Percentiles rank a stretch among this genome's conserved stretches.
These are phyloP conservation scores for Sporisorium graminicola DNA, from an alignment of 1,284 basidiomycete species.

Conservation along the genomic window DNA sequence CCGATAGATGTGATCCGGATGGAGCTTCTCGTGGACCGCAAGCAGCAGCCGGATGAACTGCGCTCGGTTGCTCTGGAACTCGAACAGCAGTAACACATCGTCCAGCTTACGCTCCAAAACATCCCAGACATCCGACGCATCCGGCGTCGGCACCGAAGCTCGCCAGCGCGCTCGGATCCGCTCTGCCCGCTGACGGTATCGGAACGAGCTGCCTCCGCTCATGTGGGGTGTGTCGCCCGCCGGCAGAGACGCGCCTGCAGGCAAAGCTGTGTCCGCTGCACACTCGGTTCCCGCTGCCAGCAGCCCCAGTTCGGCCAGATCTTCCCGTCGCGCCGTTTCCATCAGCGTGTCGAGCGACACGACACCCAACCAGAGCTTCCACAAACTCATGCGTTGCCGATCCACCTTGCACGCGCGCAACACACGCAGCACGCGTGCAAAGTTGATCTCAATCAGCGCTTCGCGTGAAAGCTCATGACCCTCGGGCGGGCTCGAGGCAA, in stretches of 20 bases:
- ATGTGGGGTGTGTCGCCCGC: constrained; percentile 11
- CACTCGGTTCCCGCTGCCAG: constrained; percentile 8
- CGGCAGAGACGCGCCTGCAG: constrained; percentile 3
- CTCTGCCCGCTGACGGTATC: constrained; percentile 43
- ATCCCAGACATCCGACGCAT: constrained; percentile 61
- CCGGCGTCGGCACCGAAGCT: constrained; percentile 29
- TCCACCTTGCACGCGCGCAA: constrained; percentile 63
- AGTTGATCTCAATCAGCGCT: constrained; percentile 65
- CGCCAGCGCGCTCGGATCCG: constrained; percentile 39
- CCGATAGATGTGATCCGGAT: constrained; percentile 49
- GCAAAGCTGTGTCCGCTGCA: constrained; percentile 4
- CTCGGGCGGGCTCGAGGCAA: constrained; percentile 12
- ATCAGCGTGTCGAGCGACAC: constrained; percentile 37
- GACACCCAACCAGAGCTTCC: constrained; percentile 64
- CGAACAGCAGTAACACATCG: constrained; percentile 54
- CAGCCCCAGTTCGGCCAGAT: constrained; percentile 40
- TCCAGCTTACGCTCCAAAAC: constrained; percentile 60
- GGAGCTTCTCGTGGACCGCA: constrained; percentile 49
- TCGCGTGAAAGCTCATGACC: constrained; percentile 57
- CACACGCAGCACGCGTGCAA: constrained; percentile 52
- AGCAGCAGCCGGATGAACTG: constrained; percentile 50
- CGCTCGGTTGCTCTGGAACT: constrained; percentile 58
- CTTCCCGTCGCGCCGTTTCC: constrained; percentile 31
- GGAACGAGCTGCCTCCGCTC: constrained; percentile 48
- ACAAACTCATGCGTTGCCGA: constrained; percentile 62